Conservation (phyloP, 352 stramenopile genomes). For the Lagenidium giganteum region DNA sequence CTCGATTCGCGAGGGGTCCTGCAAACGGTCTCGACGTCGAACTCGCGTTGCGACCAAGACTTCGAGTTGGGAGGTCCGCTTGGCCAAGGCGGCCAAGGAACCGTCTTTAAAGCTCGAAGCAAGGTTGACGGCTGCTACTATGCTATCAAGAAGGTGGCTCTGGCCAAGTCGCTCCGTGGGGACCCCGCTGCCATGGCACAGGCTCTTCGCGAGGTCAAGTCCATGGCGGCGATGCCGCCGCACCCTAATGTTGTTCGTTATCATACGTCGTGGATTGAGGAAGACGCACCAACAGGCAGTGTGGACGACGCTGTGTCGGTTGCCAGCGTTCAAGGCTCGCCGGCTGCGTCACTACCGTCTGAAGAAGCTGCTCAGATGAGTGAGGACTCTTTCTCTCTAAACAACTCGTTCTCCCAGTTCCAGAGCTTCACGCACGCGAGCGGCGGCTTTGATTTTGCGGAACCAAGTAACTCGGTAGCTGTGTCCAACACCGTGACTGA, state of each 20-base stretch:
- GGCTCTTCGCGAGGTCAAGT: slow-evolving; percentile 49
- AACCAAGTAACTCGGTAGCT: slow-evolving; percentile 25
- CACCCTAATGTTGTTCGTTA: slow-evolving; percentile 65
- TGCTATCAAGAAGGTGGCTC: slow-evolving; percentile 57
- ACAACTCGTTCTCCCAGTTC: slow-evolving; percentile 31
- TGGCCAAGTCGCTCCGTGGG: slow-evolving; percentile 25
- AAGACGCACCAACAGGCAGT: slow-evolving; percentile 24
- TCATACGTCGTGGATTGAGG: slow-evolving; percentile 61
- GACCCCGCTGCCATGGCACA: slow-evolving; percentile 33
- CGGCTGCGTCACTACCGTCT: slow-evolving; percentile 17
- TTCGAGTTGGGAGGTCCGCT: slow-evolving; percentile 51
- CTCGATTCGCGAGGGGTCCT: too few relatives aligned
- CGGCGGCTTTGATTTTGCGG: slow-evolving; percentile 43
- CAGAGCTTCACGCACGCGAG: slow-evolving; percentile 40
- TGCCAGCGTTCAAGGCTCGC: slow-evolving; percentile 30
- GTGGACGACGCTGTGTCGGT: slow-evolving; percentile 23
- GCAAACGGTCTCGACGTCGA: slow-evolving; percentile 15
- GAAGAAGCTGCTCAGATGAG: slow-evolving; percentile 12
- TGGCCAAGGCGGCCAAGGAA: slow-evolving; percentile 52
- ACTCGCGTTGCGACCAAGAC: slow-evolving; percentile 50
- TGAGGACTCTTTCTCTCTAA: slow-evolving; percentile 32
- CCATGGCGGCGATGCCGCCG: slow-evolving; percentile 51
- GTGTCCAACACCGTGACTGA: neutral
- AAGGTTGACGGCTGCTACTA: slow-evolving; percentile 59
- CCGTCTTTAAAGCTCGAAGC: slow-evolving; percentile 58